Percentiles rank a stretch among this genome's conserved stretches.
Conservation (phyloP, 306 rosid genomes). For the Cucurbita moschata region DNA sequence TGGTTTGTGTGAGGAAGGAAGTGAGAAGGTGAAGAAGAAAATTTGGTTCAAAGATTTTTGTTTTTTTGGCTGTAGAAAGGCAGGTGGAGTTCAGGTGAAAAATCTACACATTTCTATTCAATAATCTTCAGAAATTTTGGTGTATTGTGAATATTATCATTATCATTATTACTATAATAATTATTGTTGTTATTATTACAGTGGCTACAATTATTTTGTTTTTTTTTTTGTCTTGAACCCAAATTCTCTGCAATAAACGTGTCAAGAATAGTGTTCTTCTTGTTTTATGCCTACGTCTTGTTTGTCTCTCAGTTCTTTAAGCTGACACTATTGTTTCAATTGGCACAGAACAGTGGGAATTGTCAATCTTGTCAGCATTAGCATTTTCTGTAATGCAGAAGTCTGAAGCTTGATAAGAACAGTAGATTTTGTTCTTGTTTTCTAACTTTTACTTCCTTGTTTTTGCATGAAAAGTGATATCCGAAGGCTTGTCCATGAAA, state of each 20-base stretch:
- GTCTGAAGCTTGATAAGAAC: neutral
- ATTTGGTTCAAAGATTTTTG: neutral
- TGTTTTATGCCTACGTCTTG: neutral
- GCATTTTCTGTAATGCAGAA: neutral
- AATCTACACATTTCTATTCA: slow-evolving; percentile 8
- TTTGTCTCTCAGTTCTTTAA: neutral
- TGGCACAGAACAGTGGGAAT: neutral
- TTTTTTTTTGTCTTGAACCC: neutral
- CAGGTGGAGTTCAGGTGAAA: slow-evolving; percentile 7
- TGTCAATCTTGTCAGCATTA: slow-evolving; percentile 3
- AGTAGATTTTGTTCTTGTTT: neutral
- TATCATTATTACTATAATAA: neutral
- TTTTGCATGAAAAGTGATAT: slow-evolving; percentile 6
- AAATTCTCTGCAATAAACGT: neutral
- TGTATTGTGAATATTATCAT: slow-evolving; percentile 8
- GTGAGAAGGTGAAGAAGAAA: neutral
- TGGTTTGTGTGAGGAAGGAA: neutral
- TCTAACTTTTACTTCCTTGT: neutral
- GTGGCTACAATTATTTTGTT: slow-evolving; percentile 1
- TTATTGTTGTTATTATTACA: neutral
- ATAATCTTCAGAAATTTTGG: slow-evolving; percentile 7
- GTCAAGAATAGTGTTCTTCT: slow-evolving; percentile 4
- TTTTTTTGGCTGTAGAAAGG: neutral
- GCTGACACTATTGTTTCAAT: neutral
- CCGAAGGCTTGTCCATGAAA: neutral